Conservation (phyloP, 225 moss, liverwort and hornwort species). For the Sphagnum tenellum region DNA sequence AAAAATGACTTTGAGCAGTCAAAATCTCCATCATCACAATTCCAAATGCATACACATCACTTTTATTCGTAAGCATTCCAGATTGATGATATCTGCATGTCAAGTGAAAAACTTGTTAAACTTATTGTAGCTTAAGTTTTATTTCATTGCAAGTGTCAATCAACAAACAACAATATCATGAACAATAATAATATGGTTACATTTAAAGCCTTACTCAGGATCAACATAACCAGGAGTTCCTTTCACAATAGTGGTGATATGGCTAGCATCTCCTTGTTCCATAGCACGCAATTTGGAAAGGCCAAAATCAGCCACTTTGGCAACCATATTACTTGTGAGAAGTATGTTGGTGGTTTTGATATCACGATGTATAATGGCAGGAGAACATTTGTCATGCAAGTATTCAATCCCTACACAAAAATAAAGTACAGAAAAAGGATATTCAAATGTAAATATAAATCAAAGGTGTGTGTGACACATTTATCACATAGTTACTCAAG, state of each 20-base stretch:
- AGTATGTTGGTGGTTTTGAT: slow-evolving; percentile 53
- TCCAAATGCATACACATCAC: slow-evolving; percentile 53
- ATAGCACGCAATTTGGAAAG: slow-evolving; percentile 30
- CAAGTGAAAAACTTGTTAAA: neutral
- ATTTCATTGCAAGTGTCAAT: neutral
- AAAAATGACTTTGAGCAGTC: slow-evolving; percentile 10
- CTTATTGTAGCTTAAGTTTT: neutral
- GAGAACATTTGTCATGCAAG: slow-evolving; percentile 38
- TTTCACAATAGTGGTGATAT: slow-evolving; percentile 32
- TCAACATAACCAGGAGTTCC: slow-evolving; percentile 50
- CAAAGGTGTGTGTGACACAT: too few species aligned
- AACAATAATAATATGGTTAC: too few species aligned
- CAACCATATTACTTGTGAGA: slow-evolving; percentile 28
- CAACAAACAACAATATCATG: too few species aligned
- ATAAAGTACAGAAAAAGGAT: too few species aligned
- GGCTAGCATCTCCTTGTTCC: slow-evolving; percentile 9
- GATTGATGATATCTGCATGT: slow-evolving; percentile 30
- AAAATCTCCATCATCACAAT: slow-evolving; percentile 46
- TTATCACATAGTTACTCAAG: slow-evolving; percentile 18
- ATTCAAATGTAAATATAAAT: too few species aligned
- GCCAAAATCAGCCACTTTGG: slow-evolving; percentile 59
- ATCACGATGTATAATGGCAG: slow-evolving; percentile 45
- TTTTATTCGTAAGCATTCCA: slow-evolving; percentile 36
- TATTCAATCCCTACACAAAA: neutral
- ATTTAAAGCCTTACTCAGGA: slow-evolving; percentile 22